Evolutionary conservation across 805 yeast genomes (phyloP).

Genomic region (Cyberlindnera amylophila): DNA sequence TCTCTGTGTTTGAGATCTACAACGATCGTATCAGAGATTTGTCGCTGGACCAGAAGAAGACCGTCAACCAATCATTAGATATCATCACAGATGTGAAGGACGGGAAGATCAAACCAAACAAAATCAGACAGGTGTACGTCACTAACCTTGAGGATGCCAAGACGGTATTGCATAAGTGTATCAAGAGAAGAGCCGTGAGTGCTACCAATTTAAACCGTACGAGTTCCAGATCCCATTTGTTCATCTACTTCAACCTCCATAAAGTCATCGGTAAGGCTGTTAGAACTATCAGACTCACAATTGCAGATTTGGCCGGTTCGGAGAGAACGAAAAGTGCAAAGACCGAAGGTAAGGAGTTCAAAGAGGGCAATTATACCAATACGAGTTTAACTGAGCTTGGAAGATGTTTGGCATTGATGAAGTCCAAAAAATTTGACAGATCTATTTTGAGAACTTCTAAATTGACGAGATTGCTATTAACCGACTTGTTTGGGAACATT

Average conservation of each 20-base stretch:
- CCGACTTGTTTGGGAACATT: slow-evolving; percentile 33
- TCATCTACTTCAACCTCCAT: slow-evolving; percentile 40
- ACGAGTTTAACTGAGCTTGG: slow-evolving; percentile 48
- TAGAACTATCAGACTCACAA: slow-evolving; percentile 37
- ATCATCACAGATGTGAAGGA: slow-evolving; percentile 41
- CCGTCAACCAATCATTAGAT: slow-evolving; percentile 32
- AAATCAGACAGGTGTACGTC: slow-evolving; percentile 38
- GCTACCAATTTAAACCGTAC: slow-evolving; percentile 40
- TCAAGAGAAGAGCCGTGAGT: slow-evolving; percentile 37
- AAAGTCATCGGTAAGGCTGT: slow-evolving; percentile 24
- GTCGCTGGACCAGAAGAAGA: slow-evolving; percentile 27
- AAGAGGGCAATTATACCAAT: slow-evolving; percentile 47
- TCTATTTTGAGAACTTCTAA: slow-evolving; percentile 45
- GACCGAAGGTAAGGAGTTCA: slow-evolving; percentile 41
- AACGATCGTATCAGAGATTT: slow-evolving; percentile 44
- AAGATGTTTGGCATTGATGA: slow-evolving; percentile 41
- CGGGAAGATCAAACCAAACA: slow-evolving; percentile 41
- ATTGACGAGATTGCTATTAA: slow-evolving; percentile 44
- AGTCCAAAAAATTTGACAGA: slow-evolving; percentile 35
- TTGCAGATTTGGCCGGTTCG: slow-evolving; percentile 52
- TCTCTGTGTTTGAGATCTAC: slow-evolving; percentile 52
- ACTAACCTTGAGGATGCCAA: slow-evolving; percentile 35
- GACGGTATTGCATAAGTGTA: slow-evolving; percentile 36
- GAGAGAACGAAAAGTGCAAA: slow-evolving; percentile 46
- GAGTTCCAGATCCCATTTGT: slow-evolving; percentile 52